Evolutionary conservation across 495 filamentous ascomycete species (phyloP), one percentile per base, ranked within the genome.

Genomic region (Neurospora pannonica): DNA sequence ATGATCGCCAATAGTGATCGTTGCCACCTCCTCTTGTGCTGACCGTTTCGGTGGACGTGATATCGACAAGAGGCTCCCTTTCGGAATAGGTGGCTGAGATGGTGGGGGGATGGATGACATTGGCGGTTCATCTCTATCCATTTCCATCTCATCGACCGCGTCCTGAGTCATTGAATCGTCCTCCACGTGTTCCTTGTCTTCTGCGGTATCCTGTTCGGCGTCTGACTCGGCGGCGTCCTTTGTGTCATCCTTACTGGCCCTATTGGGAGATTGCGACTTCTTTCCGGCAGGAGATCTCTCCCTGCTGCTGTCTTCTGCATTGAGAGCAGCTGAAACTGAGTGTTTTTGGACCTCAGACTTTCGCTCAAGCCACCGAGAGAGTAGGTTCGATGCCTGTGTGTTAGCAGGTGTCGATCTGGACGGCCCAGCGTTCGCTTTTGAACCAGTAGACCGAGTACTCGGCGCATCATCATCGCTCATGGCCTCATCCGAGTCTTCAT

Each of bases 1-100:
- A 46, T 88, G 89, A 71, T 92, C 88, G 4, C 94, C 95, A 72
- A 98, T 92, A 0, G 94, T 97, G 38, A 98, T 96, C 3, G 93
- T 97, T 38, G 95, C 94, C 70, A 90, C 84, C 79, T 94, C 92
- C n/a, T 67, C 54, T 67, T 87, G 85, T 7, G 88, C 87, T 13
- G 85, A 80, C 39, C 93, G 88, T 76, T 89, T 90, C 2, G 89
- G 85, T 17, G 77, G 73, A 15, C 76, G 81, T 40, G 78, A 67
- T 28, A 48, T 70, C 34, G 76, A 75, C 72, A 71, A 48, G 48
- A 46, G 70, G 70, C 71, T 74, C 46, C 71, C 74, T 72, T 74
- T 80, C 19, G 76, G 70, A 0, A 70, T 77, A 11, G 80, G 75
- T 15, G 76, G 78, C 46, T 84, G 84, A 72, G 84, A 80, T 24